Conservation (phyloP, 2,329 filamentous ascomycete genomes). For the Macrophomina pseudophaseolina region DNA sequence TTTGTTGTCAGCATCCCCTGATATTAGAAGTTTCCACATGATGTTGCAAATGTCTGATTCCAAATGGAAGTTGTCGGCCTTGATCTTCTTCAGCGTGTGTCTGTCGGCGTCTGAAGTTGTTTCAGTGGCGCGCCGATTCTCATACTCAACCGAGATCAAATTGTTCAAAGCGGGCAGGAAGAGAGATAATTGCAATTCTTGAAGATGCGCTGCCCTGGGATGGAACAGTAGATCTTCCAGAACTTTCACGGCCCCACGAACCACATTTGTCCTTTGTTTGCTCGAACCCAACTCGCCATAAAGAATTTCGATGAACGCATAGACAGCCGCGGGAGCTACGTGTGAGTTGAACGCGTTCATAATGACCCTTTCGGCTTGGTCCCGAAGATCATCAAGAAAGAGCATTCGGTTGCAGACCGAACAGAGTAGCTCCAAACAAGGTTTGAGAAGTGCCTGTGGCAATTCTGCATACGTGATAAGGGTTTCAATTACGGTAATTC, state of each 20-base stretch:
- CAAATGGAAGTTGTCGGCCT: slow-evolving; percentile 20
- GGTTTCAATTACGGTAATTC: slow-evolving; percentile 70
- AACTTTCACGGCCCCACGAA: slow-evolving; percentile 67
- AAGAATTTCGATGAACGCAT: slow-evolving; percentile 65
- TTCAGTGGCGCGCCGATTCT: slow-evolving; percentile 9
- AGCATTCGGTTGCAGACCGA: slow-evolving; percentile 71
- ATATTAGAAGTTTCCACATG: slow-evolving; percentile 22
- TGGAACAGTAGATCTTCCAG: slow-evolving; percentile 41
- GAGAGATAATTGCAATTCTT: slow-evolving; percentile 26
- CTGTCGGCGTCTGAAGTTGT: slow-evolving; percentile 2
- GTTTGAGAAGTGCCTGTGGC: slow-evolving; percentile 65
- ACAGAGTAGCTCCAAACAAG: slow-evolving; percentile 65
- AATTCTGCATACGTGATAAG: slow-evolving; percentile 75
- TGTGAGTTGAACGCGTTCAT: slow-evolving; percentile 75
- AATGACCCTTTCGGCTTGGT: slow-evolving; percentile 72
- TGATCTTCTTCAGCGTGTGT: slow-evolving; percentile 10
- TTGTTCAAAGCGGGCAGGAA: slow-evolving; percentile 27
- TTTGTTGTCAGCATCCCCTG: slow-evolving; percentile 12
- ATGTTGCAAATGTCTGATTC: slow-evolving; percentile 25
- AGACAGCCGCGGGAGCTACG: slow-evolving; percentile 71
- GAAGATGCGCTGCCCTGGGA: slow-evolving; percentile 26
- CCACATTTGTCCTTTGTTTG: slow-evolving; percentile 40
- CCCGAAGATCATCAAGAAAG: slow-evolving; percentile 64
- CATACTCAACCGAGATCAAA: slow-evolving; percentile 15
- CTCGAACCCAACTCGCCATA: slow-evolving; percentile 50